Evolutionary conservation across 1,284 basidiomycete species (phyloP).

Genomic region (Tremellales sp.): DNA sequence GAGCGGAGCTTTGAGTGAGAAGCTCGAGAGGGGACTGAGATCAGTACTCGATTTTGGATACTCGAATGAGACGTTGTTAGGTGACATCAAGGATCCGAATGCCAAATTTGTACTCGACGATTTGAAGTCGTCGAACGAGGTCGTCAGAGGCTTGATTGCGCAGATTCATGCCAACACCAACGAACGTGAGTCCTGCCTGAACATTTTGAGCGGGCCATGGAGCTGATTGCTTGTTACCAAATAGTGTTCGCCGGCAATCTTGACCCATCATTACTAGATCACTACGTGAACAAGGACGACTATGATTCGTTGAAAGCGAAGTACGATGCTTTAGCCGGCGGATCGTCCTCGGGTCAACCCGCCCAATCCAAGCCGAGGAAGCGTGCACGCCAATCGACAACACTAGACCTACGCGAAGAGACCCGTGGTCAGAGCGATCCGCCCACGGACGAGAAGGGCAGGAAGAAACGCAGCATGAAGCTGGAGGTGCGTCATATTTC

Average conservation of each 20-base stretch:
- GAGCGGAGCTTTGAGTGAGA: too few species aligned
- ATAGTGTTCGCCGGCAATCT: too few species aligned
- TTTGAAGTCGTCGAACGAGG: too few species aligned
- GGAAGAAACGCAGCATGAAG: conserved; percentile 41
- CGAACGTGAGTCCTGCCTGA: not conserved
- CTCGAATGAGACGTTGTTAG: too few species aligned
- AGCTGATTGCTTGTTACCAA: too few species aligned
- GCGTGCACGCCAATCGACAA: not conserved
- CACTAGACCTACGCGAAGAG: not conserved
- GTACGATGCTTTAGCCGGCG: conserved; percentile 25
- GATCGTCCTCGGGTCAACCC: not conserved
- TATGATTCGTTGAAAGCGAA: conserved; percentile 16
- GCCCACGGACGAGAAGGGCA: conserved; percentile 4
- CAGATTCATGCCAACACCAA: not conserved
- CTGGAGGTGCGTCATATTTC: conserved; percentile 36
- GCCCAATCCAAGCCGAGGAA: not conserved
- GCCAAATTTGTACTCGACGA: too few species aligned
- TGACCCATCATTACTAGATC: not conserved
- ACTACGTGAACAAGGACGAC: not conserved
- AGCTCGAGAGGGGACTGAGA: too few species aligned
- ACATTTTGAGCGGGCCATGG: too few species aligned
- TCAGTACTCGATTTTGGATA: too few species aligned
- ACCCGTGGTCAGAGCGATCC: not conserved
- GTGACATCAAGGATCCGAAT: too few species aligned
- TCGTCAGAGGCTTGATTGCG: too few species aligned